These are phyloP conservation scores for Raphanus raphanistrum DNA, from an alignment of 345 rosid genomes.

Conservation along the genomic window DNA sequence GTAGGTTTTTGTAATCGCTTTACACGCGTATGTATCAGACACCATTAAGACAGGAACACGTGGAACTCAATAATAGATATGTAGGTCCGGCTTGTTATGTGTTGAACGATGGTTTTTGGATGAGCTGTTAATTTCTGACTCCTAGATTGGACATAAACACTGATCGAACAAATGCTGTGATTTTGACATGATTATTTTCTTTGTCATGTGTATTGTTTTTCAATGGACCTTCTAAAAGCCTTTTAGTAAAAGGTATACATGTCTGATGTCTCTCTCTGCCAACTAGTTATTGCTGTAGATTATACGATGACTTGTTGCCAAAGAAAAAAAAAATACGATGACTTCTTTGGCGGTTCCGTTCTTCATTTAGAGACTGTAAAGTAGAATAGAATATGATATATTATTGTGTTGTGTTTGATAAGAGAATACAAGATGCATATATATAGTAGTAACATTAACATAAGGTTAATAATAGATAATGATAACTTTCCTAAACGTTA, in stretches of 20 bases:
- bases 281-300: not conserved
- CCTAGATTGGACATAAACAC: conserved; percentile 17
- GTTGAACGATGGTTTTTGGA: conserved; percentile 2
- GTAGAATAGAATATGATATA: no score
- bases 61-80: conserved; percentile 27
- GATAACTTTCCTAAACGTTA: no score
- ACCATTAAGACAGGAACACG: conserved; percentile 28
- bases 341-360: not conserved
- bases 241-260: not conserved
- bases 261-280: not conserved
- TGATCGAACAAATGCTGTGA: not conserved
- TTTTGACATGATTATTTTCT: not conserved
- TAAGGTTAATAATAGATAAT: no score
- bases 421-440: no score
- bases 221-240: not conserved
- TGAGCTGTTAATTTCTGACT: conserved; percentile 37
- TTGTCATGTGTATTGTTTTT: not conserved
- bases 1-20: conserved; percentile 10
- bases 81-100: conserved; percentile 20
- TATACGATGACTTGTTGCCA: not conserved
- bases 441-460: no score
- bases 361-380: not conserved
- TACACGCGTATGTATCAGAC: conserved; percentile 27
- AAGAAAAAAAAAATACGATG: no score
- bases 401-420: no score